Conservation (phyloP, 192 early-diverging fungal genomes). For the Coemansia sp. region DNA sequence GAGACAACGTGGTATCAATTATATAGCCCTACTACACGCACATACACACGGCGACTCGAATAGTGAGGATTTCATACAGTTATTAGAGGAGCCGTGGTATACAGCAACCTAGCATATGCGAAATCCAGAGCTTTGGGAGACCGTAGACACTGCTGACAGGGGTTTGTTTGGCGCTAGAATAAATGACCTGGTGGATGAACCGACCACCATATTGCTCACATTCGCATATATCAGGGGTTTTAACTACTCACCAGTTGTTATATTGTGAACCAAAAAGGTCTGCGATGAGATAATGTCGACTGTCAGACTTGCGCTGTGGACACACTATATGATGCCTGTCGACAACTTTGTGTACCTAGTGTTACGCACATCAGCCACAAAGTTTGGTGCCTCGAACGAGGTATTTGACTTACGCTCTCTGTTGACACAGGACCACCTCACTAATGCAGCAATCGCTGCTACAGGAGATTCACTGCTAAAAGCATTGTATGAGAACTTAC, state of each 20-base stretch:
- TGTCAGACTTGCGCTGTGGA: constrained; percentile 26
- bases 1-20: constrained; percentile 34
- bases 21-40: constrained; percentile 28
- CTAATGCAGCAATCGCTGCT: background rate
- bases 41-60: background rate
- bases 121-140: constrained; percentile 61
- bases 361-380: constrained; percentile 61
- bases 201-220: too few species aligned
- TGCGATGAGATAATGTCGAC: constrained; percentile 34
- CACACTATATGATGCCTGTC: constrained; percentile 63
- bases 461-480: constrained; percentile 58
- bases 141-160: constrained; percentile 67
- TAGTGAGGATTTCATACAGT: constrained; percentile 80
- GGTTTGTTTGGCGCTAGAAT: constrained; percentile 73
- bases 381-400: constrained; percentile 65
- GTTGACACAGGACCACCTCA: constrained; percentile 23
- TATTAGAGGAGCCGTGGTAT: constrained; percentile 77
- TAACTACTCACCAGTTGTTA: constrained; percentile 47
- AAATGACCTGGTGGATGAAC: too few species aligned
- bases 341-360: constrained; percentile 91
- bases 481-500: constrained; percentile 62
- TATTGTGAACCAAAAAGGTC: constrained; percentile 36
- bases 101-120: constrained; percentile 77
- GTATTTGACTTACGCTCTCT: constrained; percentile 79
- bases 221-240: constrained; percentile 59